Conservation (phyloP, 108 stramenopile genomes). For the Cyclotella sp. region DNA sequence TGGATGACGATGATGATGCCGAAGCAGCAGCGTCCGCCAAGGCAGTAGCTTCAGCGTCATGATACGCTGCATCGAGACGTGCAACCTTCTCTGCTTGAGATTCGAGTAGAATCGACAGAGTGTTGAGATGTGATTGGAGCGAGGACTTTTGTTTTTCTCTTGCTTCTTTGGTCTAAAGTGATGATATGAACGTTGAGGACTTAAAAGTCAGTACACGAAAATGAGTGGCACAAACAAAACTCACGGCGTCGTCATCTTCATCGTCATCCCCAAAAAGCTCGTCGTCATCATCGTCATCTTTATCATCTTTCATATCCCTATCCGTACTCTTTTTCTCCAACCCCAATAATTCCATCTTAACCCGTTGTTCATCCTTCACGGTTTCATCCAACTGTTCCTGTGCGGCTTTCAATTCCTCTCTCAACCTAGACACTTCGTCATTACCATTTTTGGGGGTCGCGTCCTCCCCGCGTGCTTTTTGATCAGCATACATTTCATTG, state of each 20-base stretch:
- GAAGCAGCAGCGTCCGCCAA: slow-evolving; percentile 49
- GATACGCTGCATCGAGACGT: slow-evolving; percentile 54
- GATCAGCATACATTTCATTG: slow-evolving; percentile 43
- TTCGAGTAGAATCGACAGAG: slow-evolving; percentile 61
- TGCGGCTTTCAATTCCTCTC: slow-evolving; percentile 56
- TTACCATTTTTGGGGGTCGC: slow-evolving; percentile 14
- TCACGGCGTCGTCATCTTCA: slow-evolving; percentile 68
- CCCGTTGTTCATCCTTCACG: slow-evolving; percentile 56
- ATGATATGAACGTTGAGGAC: neutral
- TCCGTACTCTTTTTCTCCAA: slow-evolving; percentile 49
- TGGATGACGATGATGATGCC: slow-evolving; percentile 19
- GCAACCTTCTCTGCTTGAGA: slow-evolving; percentile 74
- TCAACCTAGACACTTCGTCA: slow-evolving; percentile 53
- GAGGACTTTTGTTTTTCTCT: slow-evolving; percentile 59
- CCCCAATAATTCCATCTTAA: slow-evolving; percentile 68
- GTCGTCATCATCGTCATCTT: slow-evolving; percentile 70
- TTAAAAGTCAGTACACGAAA: neutral
- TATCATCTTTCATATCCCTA: slow-evolving; percentile 25
- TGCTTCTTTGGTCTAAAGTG: slow-evolving; percentile 49
- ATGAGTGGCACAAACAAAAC: slow-evolving; percentile 13
- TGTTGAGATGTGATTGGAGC: slow-evolving; percentile 64
- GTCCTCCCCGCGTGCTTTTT: slow-evolving; percentile 37
- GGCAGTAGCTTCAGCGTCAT: slow-evolving; percentile 49
- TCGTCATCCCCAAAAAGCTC: slow-evolving; percentile 74
- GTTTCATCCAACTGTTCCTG: slow-evolving; percentile 66